Evolutionary conservation across 805 yeast genomes (phyloP), one percentile per base, ranked within the genome.

Genomic region (Pichia thaimueangensis): DNA sequence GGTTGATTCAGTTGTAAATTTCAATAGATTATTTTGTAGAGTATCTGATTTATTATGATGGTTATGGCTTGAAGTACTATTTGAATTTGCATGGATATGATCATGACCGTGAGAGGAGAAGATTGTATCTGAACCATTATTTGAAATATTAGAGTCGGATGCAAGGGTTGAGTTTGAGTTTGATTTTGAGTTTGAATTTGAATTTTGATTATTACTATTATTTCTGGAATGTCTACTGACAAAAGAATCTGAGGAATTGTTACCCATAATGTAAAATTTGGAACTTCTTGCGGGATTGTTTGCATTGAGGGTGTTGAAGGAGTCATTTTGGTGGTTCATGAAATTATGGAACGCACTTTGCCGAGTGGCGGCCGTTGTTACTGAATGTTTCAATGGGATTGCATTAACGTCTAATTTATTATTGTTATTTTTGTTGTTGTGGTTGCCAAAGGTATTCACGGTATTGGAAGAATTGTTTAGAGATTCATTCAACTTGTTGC

Each of bases 1-100:
- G 1, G 93, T 76, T 11, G 93, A 83, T 51, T 83, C 88, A 21
- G 79, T 77, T 5, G 91, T 87, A 55, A 86, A 82, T 47, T 70
- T 73, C 30, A 80, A 24, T 30, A 47, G 45, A 17, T 45, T 20
- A 9, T 42, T 30, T 16, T 35, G 15, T n/a, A 35, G 7, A 24
- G n/a, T 10, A 25, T 25, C 12, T 11, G 10, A 11, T 6, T 25
- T 25, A 10, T 10, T 23, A 30, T 16, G 16, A 17, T 7, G 5
- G 16, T 30, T 30, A 8, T 30, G 16, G 13, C 19, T 30, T 2
- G 6, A 12, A 20, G 4, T 31, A 25, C 13, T 25, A 6, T 25
- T 25, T n/a, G n/a, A n/a, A 10, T 25, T 25, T 6, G 5, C 12
- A 25, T 25, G 10, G 13, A 11, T 25, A 6, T 25, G 10, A 10